Evolutionary conservation across 306 rosid genomes (phyloP), one percentile per base, ranked within the genome.

Genomic region (Hippophae gyantsensis): DNA sequence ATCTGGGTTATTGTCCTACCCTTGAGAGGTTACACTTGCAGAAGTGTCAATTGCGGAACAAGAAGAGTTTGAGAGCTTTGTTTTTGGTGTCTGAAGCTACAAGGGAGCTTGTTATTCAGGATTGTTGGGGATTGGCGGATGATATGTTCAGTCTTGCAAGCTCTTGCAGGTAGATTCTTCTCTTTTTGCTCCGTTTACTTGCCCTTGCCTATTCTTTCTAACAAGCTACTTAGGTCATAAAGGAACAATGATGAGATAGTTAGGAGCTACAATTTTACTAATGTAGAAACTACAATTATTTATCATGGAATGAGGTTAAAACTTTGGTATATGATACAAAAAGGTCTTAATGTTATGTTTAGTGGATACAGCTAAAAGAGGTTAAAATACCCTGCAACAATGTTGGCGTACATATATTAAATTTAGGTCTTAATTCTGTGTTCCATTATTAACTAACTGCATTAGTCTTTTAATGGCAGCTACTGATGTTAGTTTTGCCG

Each of bases 91-190:
- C 93, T 66, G 78, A 72, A 50, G 66, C 75, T 65, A 89, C 82
- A 9, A 82, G 69, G 67, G 95, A 86, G 74, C 60, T 86, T 64
- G 68, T 84, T 58, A 58, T 89, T 54, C 82, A 83, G 73, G 84
- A 89, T 32, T 89, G 93, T 58, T 89, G 95, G 95, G 97, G 97
- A 10, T 65, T 89, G 83, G 86, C 72, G 13, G 57, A 89, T 58
- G 77, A 52, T 41, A 59, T 77, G 61, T 78, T 89, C 62, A 57
- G 66, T 56, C 68, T 80, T 56, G 95, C 95, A 1, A 76, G 69
- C 72, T 56, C 59, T 61, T 86, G 82, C 84, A 82, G 97, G 97
- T 89, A 74, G 66, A 63, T 45, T 10, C 26, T 32, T 32, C 18
- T 60, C 54, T 43, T 52, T 68, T 62, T 52, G 44, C n/a, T 58